Conservation (phyloP, 192 early-diverging fungal genomes). For the Coemansia sp. region DNA sequence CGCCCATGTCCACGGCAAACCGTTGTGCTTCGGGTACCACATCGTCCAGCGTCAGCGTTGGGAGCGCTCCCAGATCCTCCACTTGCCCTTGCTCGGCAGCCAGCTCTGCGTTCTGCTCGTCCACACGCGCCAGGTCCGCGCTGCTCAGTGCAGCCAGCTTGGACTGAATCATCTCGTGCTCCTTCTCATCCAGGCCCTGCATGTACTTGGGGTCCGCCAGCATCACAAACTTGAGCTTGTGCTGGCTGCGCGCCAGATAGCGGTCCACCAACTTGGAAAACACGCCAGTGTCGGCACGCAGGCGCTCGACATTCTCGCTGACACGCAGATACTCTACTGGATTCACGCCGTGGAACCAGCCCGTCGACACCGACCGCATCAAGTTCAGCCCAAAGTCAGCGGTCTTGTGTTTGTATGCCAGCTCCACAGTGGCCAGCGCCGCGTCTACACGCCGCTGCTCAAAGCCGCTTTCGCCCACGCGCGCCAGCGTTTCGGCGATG, state of each 20-base stretch:
- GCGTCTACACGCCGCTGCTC: conserved; percentile 73
- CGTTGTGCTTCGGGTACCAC: conserved; percentile 58
- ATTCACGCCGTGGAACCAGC: conserved; percentile 86
- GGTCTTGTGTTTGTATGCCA: conserved; percentile 85
- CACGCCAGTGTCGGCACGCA: conserved; percentile 64
- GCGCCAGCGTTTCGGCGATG: conserved; percentile 65
- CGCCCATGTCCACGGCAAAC: conserved; percentile 51
- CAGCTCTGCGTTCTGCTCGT: conserved; percentile 63
- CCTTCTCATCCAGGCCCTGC: conserved; percentile 55
- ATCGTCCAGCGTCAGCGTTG: conserved; percentile 77
- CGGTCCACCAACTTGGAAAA: conserved; percentile 71
- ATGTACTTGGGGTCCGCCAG: conserved; percentile 66
- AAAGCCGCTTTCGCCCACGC: conserved; percentile 70
- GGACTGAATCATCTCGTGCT: conserved; percentile 60
- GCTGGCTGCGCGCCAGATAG: conserved; percentile 76
- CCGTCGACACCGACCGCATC: conserved; percentile 69
- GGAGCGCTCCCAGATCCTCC: conserved; percentile 79
- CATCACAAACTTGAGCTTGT: conserved; percentile 81
- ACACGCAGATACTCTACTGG: conserved; percentile 79
- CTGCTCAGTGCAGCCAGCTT: conserved; percentile 61
- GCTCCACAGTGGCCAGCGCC: conserved; percentile 82
- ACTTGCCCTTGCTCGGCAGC: conserved; percentile 63
- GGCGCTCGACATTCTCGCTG: conserved; percentile 67
- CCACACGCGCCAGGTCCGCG: conserved; percentile 59
- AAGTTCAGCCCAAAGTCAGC: conserved; percentile 82